A percentile compares a stretch with the other conserved stretches of the same genome.
Evolutionary conservation across 2,329 filamentous ascomycete species (phyloP).

Genomic region (Colletotrichum sp.): DNA sequence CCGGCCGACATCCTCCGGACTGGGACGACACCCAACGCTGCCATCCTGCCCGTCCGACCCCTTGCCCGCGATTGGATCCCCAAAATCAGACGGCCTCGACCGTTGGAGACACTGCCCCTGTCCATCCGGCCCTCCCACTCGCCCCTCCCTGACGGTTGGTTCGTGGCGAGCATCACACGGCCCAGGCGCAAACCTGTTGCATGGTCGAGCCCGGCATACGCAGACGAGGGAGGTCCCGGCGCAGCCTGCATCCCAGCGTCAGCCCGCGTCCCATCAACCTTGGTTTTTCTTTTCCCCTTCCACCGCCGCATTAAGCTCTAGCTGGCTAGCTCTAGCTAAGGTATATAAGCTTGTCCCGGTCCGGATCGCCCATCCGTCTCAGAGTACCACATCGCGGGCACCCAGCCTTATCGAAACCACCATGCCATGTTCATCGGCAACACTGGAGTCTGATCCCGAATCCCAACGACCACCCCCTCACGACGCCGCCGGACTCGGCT

Average conservation of each 20-base stretch:
- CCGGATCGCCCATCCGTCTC: neutral
- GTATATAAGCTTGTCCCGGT: slow-evolving; percentile 18
- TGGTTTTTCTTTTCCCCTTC: neutral
- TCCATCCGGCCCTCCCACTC: neutral
- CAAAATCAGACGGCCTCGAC: neutral
- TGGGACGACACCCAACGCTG: neutral
- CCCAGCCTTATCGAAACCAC: neutral
- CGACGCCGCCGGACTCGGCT: neutral
- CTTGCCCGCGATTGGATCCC: neutral
- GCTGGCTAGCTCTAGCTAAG: neutral
- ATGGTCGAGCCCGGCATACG: slow-evolving; percentile 7
- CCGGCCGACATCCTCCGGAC: neutral
- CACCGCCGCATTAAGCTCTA: neutral
- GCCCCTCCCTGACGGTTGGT: neutral
- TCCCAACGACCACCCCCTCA: neutral
- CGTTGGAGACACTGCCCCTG: neutral
- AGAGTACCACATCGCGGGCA: neutral
- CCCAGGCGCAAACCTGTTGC: slow-evolving; percentile 7
- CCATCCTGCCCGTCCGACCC: neutral
- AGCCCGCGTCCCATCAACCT: slow-evolving; percentile 5
- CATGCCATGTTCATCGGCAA: neutral
- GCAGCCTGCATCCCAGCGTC: slow-evolving; percentile 10
- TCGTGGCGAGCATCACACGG: slow-evolving; percentile 4
- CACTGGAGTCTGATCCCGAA: neutral
- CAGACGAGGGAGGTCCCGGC: slow-evolving; percentile 15